phyloP scores from a whole-genome alignment of 1,139 yeast species.

The Pichia sp. region DNA sequence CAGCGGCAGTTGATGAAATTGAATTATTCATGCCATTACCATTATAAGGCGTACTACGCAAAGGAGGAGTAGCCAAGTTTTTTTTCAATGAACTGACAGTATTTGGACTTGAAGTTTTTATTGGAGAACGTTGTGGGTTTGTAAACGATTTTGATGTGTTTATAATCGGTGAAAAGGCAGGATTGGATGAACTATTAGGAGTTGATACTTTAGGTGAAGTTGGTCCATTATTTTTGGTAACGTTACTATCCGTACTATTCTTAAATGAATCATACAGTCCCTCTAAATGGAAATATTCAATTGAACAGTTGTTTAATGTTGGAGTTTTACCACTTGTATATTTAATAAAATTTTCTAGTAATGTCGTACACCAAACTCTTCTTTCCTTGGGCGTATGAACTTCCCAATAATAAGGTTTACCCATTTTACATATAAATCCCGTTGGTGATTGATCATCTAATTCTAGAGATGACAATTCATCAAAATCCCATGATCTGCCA shows the following conservation, averaged over 20 bases:
- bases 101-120: slow-evolving; percentile 4
- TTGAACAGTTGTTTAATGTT: slow-evolving; percentile 40
- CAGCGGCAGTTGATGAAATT: slow-evolving; percentile 8
- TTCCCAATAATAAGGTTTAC: slow-evolving; percentile 75
- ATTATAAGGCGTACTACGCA: neutral
- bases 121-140: slow-evolving; percentile 7
- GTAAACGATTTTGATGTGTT: slow-evolving; percentile 1
- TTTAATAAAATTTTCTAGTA: slow-evolving; percentile 58
- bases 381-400: slow-evolving; percentile 66
- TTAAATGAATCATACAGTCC: slow-evolving; percentile 10
- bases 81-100: slow-evolving; percentile 1
- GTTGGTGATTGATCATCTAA: slow-evolving; percentile 44
- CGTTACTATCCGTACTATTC: neutral
- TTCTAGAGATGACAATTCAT: slow-evolving; percentile 56
- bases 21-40: neutral
- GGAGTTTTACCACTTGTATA: slow-evolving; percentile 69
- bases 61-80: slow-evolving; percentile 1
- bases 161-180: slow-evolving; percentile 1
- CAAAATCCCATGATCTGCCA: slow-evolving; percentile 90
- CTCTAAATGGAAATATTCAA: slow-evolving; percentile 26
- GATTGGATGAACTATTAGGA: neutral
- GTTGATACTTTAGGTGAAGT: neutral
- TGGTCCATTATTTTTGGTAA: neutral
- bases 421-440: slow-evolving; percentile 59
- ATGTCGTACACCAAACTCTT: slow-evolving; percentile 53